phyloP scores from a whole-genome alignment of 139 green algal species.

The Marvania coccoides region DNA sequence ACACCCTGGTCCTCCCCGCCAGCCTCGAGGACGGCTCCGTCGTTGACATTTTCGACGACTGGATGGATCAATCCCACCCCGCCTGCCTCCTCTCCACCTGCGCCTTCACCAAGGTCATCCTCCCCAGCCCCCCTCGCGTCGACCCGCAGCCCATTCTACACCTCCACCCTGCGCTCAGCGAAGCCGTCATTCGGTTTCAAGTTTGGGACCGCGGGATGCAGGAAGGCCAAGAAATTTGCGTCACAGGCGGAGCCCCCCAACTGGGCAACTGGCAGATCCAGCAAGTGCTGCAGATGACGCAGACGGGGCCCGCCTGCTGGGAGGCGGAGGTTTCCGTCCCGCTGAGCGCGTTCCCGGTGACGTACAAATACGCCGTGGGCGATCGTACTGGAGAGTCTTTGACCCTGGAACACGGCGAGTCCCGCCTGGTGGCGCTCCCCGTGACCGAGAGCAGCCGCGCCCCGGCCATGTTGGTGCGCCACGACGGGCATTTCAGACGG shows the following conservation, averaged over 20 bases:
- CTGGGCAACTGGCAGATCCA: slow-evolving; percentile 74
- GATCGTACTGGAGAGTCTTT: background rate
- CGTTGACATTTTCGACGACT: slow-evolving; percentile 4
- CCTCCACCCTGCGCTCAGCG: slow-evolving; percentile 8
- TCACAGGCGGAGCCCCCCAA: slow-evolving; percentile 55
- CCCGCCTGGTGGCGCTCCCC: slow-evolving; percentile 18
- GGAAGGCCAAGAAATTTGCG: slow-evolving; percentile 40
- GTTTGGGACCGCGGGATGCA: slow-evolving; percentile 31
- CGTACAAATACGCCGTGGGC: slow-evolving; percentile 71
- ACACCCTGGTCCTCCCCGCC: slow-evolving; percentile 35
- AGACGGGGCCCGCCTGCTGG: slow-evolving; percentile 19
- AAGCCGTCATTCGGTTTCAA: slow-evolving; percentile 46
- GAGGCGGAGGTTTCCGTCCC: slow-evolving; percentile 51
- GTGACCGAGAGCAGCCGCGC: slow-evolving; percentile 7
- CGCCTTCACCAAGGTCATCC: slow-evolving; percentile 59
- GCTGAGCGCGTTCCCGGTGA: slow-evolving; percentile 61
- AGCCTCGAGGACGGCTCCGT: slow-evolving; percentile 35
- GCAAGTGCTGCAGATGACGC: slow-evolving; percentile 46
- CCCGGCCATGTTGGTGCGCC: slow-evolving; percentile 43
- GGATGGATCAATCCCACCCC: slow-evolving; percentile 41
- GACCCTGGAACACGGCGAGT: slow-evolving; percentile 26
- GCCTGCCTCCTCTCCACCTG: slow-evolving; percentile 39
- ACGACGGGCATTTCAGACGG: slow-evolving; percentile 57
- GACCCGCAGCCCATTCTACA: background rate
- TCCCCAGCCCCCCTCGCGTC: background rate